Percentiles rank a stretch among this genome's conserved stretches.
Conservation (phyloP, 768 basidiomycete genomes). For the Pilatotrama ljubarskyi region DNA sequence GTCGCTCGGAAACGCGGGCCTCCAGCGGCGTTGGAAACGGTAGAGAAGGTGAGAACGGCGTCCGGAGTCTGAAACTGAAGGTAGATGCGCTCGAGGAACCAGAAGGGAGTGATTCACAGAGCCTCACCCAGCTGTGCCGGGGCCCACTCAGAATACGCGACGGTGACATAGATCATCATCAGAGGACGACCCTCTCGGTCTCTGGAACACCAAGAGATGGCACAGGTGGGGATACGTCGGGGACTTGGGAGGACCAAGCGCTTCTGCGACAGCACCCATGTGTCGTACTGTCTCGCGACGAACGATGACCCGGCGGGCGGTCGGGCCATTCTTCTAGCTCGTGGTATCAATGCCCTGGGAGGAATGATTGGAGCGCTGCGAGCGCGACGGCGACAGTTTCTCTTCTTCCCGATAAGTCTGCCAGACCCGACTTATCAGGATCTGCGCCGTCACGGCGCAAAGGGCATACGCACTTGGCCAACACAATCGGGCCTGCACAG, state of each 20-base stretch:
- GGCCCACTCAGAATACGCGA: not conserved
- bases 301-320: not conserved
- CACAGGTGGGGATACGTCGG: not conserved
- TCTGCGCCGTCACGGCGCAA: not conserved
- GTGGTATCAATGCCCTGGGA: not conserved
- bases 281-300: not conserved
- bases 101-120: not conserved
- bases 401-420: slow-evolving; percentile 3
- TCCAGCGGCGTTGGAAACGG: slow-evolving; percentile 2
- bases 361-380: not conserved
- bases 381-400: not conserved
- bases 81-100: not conserved
- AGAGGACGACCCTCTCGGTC: not conserved
- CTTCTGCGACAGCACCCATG: not conserved
- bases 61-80: slow-evolving; percentile 5
- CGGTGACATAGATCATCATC: not conserved
- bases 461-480: not conserved
- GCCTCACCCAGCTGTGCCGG: not conserved
- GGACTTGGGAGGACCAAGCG: not conserved
- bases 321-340: not conserved
- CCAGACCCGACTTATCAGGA: not conserved
- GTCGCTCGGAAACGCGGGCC: slow-evolving; percentile 19
- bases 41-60: slow-evolving; percentile 6
- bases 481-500: not conserved
- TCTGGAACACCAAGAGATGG: not conserved